These are phyloP conservation scores for Capsella bursapastoris DNA, from an alignment of 345 rosid species.

Conservation along the genomic window DNA sequence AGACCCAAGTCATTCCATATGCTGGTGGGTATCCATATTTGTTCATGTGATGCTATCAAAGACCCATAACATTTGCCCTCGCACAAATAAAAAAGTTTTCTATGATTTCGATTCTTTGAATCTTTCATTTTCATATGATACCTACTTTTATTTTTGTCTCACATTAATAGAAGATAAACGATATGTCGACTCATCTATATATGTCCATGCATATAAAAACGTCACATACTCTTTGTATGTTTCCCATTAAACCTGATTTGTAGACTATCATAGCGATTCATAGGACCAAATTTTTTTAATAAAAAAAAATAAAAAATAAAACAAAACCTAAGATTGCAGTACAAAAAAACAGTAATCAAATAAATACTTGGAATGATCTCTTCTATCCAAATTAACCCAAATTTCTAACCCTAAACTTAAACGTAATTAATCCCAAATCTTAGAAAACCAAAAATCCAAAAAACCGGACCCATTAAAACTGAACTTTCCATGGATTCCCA, in stretches of 20 bases:
- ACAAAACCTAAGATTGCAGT: neutral
- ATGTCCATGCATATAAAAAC: conserved; percentile 40
- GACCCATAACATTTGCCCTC: conserved; percentile 34
- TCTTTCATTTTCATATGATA: conserved; percentile 9
- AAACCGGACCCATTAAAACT: neutral
- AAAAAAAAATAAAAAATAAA: neutral
- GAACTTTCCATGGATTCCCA: neutral
- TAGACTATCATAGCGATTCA: neutral
- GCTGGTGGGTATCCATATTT: conserved; percentile 52
- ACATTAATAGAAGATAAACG: conserved; percentile 17
- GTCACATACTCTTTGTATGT: conserved; percentile 35
- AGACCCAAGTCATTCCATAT: conserved; percentile 37
- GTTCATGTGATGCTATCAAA: conserved; percentile 48
- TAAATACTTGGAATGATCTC: neutral
- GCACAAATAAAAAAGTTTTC: neutral
- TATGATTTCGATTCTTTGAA: conserved; percentile 32
- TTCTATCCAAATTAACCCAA: neutral
- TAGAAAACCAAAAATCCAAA: neutral
- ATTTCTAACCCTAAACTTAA: neutral
- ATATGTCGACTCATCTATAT: conserved; percentile 36
- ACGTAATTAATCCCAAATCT: neutral
- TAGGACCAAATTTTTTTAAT: neutral
- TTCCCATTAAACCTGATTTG: conserved; percentile 17
- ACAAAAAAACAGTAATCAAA: too few relatives aligned
- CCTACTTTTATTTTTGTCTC: conserved; percentile 43